A percentile compares a stretch with the other conserved stretches of the same genome.
Conservation (phyloP, 1,284 basidiomycete species). For the Laetiporus sulphureus region DNA sequence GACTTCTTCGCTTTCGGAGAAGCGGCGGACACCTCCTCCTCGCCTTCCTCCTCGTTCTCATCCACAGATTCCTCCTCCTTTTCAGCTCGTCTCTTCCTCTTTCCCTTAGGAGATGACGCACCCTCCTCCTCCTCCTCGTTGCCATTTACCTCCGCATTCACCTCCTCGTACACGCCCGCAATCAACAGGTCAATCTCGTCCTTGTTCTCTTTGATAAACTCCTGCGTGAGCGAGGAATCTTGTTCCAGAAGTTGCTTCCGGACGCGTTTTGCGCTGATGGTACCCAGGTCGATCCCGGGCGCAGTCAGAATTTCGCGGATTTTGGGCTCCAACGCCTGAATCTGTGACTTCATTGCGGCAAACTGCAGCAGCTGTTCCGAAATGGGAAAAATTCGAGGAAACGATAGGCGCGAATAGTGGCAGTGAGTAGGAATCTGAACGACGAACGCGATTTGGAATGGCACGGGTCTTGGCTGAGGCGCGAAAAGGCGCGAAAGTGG, state of each 20-base stretch:
- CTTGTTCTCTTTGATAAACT: conserved; percentile 52
- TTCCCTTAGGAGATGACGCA: conserved; percentile 28
- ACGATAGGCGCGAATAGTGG: background rate
- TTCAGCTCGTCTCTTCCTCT: conserved; percentile 23
- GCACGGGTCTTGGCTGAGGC: background rate
- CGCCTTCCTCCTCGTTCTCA: conserved; percentile 26
- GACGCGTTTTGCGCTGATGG: conserved; percentile 74
- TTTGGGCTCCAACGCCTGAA: conserved; percentile 39
- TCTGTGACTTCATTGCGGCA: conserved; percentile 13
- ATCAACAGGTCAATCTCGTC: conserved; percentile 55
- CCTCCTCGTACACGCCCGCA: conserved; percentile 48
- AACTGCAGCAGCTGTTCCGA: conserved; percentile 8
- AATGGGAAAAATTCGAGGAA: background rate
- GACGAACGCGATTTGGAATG: background rate
- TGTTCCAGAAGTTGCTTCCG: conserved; percentile 52
- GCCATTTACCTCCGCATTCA: conserved; percentile 31
- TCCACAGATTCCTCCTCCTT: conserved; percentile 32
- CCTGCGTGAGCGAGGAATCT: conserved; percentile 43
- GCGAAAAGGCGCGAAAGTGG: too few relatives aligned
- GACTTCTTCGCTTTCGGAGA: conserved; percentile 32
- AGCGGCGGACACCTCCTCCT: conserved; percentile 30
- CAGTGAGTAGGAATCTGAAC: background rate
- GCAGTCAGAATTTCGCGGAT: conserved; percentile 61
- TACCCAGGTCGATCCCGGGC: conserved; percentile 61
- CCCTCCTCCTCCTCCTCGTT: conserved; percentile 20